Evolutionary conservation across 1,284 basidiomycete species (phyloP).

Genomic region (Stygiomarasmius scandens): DNA sequence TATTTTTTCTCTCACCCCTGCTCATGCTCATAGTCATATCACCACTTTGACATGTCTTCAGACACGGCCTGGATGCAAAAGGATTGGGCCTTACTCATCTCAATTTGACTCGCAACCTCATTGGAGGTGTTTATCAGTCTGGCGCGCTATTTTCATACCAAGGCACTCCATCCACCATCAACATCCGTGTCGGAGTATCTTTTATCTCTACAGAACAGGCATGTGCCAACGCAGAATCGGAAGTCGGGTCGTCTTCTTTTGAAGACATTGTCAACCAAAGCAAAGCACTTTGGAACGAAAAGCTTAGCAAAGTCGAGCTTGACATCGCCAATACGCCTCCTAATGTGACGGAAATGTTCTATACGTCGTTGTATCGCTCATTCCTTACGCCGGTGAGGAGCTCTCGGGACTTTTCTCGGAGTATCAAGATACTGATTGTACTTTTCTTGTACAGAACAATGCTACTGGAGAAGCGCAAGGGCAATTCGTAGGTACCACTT

Average conservation of each 20-base stretch:
- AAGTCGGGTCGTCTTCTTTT: constrained; percentile 58
- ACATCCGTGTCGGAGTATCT: constrained; percentile 66
- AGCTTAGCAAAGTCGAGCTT: constrained; percentile 63
- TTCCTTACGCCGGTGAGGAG: constrained; percentile 60
- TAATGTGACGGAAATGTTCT: constrained; percentile 71
- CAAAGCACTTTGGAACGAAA: constrained; percentile 66
- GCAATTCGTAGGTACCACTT: constrained; percentile 54
- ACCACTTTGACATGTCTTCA: constrained; percentile 22
- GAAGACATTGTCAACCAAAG: constrained; percentile 55
- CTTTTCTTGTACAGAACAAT: constrained; percentile 58
- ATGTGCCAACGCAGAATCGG: constrained; percentile 65
- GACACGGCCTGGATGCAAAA: constrained; percentile 61
- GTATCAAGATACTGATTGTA: background rate
- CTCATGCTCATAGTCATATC: background rate
- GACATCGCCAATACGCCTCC: constrained; percentile 58
- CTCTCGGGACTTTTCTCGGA: background rate
- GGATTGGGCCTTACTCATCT: constrained; percentile 63
- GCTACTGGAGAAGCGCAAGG: constrained; percentile 70
- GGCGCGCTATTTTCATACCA: constrained; percentile 67
- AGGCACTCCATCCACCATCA: constrained; percentile 47
- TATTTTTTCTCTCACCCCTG: constrained; percentile 1
- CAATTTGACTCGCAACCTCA: constrained; percentile 59
- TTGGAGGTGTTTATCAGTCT: constrained; percentile 64
- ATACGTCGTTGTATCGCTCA: constrained; percentile 66
- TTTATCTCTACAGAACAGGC: constrained; percentile 66